A percentile compares a stretch with the other conserved stretches of the same genome.
These are phyloP conservation scores for Neofusicoccum ribis DNA, from an alignment of 2,329 filamentous ascomycete genomes.

Conservation along the genomic window DNA sequence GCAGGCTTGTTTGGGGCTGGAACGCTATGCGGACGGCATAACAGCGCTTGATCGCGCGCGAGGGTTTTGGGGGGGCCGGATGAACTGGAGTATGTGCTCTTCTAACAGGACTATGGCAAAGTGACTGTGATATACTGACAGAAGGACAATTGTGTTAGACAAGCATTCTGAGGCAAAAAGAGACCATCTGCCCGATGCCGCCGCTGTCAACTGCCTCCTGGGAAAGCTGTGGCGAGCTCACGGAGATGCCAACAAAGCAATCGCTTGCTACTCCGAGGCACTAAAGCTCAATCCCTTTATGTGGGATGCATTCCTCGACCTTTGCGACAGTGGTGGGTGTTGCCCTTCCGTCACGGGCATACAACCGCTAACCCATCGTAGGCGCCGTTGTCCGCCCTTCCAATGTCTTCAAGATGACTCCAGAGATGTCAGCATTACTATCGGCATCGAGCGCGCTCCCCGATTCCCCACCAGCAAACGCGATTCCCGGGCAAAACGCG, in stretches of 20 bases:
- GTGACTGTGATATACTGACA: not conserved
- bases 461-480: conserved; percentile 12
- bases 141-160: conserved; percentile 39
- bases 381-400: conserved; percentile 76
- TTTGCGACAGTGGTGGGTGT: conserved; percentile 72
- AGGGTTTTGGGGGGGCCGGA: conserved; percentile 72
- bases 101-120: not conserved
- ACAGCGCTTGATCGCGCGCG: conserved; percentile 79
- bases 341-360: not conserved
- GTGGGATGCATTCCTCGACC: conserved; percentile 91
- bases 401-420: conserved; percentile 80
- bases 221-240: conserved; percentile 85
- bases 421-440: conserved; percentile 59
- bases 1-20: conserved; percentile 79
- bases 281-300: conserved; percentile 91
- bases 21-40: conserved; percentile 78
- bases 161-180: conserved; percentile 75
- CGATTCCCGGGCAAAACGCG: not conserved
- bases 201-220: conserved; percentile 78
- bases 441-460: conserved; percentile 33
- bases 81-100: conserved; percentile 67
- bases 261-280: conserved; percentile 83
- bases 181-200: conserved; percentile 76
- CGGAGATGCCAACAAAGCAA: conserved; percentile 77
- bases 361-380: conserved; percentile 38